Evolutionary conservation across 2,329 filamentous ascomycete species (phyloP).

Genomic region (Apiospora marii): DNA sequence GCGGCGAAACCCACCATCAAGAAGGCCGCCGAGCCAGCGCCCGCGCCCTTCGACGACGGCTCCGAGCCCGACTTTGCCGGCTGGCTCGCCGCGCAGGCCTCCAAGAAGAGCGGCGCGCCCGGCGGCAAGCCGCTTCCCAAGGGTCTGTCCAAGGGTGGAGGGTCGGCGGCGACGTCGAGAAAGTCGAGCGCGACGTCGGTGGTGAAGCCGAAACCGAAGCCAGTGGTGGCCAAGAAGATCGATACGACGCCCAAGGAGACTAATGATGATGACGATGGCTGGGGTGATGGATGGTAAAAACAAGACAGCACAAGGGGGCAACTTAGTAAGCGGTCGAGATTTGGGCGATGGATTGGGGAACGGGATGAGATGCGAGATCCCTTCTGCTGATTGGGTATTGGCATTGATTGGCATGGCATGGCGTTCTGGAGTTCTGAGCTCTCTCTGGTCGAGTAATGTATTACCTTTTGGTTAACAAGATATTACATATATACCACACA

Average conservation of each 20-base stretch:
- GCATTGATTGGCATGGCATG: slow-evolving; percentile 18
- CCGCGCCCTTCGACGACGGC: slow-evolving; percentile 78
- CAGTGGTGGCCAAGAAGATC: slow-evolving; percentile 66
- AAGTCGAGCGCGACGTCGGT: slow-evolving; percentile 45
- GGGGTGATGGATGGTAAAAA: slow-evolving; percentile 68
- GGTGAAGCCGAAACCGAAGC: slow-evolving; percentile 48
- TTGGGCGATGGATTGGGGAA: not conserved
- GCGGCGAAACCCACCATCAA: slow-evolving; percentile 40
- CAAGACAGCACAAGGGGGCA: not conserved
- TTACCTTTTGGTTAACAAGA: not conserved
- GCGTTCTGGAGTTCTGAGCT: slow-evolving; percentile 8
- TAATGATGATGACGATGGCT: slow-evolving; percentile 65
- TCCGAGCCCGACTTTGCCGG: slow-evolving; percentile 95
- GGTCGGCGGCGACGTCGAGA: slow-evolving; percentile 42
- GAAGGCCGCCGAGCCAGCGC: slow-evolving; percentile 49
- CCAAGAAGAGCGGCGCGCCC: slow-evolving; percentile 63
- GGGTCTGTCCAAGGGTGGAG: slow-evolving; percentile 72
- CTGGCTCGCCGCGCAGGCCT: slow-evolving; percentile 87
- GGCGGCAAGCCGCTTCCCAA: slow-evolving; percentile 77
- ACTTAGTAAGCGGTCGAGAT: not conserved
- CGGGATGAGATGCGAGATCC: not conserved
- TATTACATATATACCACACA: not conserved
- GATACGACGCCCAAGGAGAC: slow-evolving; percentile 70
- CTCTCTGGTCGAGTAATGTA: too few relatives aligned
- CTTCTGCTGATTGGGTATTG: not conserved